Evolutionary conservation across 2,329 filamentous ascomycete genomes (phyloP), one percentile per base, ranked within the genome.

Genomic region (Hypoxylon sp.): DNA sequence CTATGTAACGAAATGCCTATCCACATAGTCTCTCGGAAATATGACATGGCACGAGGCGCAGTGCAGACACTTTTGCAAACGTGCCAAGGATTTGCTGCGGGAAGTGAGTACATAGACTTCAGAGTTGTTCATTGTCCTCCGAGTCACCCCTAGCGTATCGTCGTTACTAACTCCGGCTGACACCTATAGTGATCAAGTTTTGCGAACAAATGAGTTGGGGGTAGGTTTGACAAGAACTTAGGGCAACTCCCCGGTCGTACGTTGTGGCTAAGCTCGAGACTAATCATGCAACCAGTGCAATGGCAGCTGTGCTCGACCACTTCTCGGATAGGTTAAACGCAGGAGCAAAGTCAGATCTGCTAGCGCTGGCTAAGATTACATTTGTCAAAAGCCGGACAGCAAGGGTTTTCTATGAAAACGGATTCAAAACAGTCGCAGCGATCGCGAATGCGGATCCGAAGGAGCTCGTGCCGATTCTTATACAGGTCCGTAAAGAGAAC

Each of bases 331-430:
- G 92, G 22, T 82, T 95, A 6, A 89, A 90, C 77, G 91, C 91
- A 10, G 92, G 92, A 0, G 92, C 92, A 0, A 88, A 87, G 65
- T 86, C 90, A 0, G 92, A 94, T 74, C 82, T 94, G 14, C 81
- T 95, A 8, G 90, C 90, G 2, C 84, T 94, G 75, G 87, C 91
- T 1, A 89, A 90, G 77, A 89, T 94, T 44, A 89, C 91, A 0
- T 94, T 91, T 75, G 86, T 95, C 73, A 94, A 95, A 78, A 93
- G 91, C 75, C 88, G 91, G 61, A 94, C 92, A 13, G 92, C 92
- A 17, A 80, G 87, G 13, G 83, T 93, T 5, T 91, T 95, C 68
- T 92, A 91, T 84, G 92, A 94, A 63, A 93, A 91, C 77, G 92
- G 92, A 1, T 91, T 91, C 75, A 90, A 88, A 74, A 90, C 87